A percentile compares a stretch with the other conserved stretches of the same genome.
Evolutionary conservation across 208 protist genomes (phyloP).

Genomic region (Crithidia mellificae): DNA sequence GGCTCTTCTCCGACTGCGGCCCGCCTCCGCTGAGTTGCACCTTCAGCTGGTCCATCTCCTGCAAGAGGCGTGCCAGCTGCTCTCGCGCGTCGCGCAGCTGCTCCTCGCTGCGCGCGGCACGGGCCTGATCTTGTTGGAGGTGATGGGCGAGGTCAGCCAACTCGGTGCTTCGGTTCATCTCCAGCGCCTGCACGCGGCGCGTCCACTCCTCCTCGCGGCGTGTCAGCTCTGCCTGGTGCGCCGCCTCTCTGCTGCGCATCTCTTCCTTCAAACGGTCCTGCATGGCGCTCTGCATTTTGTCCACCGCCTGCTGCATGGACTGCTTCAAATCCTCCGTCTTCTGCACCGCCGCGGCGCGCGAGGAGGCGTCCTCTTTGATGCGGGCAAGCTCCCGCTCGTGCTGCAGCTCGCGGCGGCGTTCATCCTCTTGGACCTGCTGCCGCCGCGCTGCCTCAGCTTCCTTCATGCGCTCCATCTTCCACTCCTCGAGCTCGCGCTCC

Average conservation of each 20-base stretch:
- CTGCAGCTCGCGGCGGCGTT: conserved; percentile 65
- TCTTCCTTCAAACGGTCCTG: conserved; percentile 43
- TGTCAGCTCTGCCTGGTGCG: conserved; percentile 29
- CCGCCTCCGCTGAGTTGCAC: conserved; percentile 29
- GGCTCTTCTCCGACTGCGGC: conserved; percentile 20
- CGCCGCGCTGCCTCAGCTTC: conserved; percentile 55
- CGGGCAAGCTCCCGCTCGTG: conserved; percentile 74
- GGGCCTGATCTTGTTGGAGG: conserved; percentile 57
- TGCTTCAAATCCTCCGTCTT: conserved; percentile 42
- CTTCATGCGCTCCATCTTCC: conserved; percentile 68
- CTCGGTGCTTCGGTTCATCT: conserved; percentile 54
- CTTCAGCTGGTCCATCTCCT: conserved; percentile 58
- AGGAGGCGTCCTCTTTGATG: conserved; percentile 60
- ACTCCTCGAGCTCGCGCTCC: conserved; percentile 83
- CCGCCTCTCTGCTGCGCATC: conserved; percentile 36
- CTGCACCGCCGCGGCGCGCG: conserved; percentile 30
- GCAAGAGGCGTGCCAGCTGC: conserved; percentile 49
- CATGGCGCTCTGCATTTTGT: conserved; percentile 40
- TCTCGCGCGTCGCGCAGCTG: conserved; percentile 66
- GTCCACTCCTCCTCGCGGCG: conserved; percentile 54
- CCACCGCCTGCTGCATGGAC: conserved; percentile 40
- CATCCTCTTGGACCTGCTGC: conserved; percentile 59
- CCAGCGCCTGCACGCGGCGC: conserved; percentile 36
- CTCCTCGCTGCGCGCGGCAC: conserved; percentile 46
- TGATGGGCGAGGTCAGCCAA: conserved; percentile 51